Evolutionary conservation across 2,329 filamentous ascomycete genomes (phyloP).

Genomic region (Tolypocladium pustulatum): DNA sequence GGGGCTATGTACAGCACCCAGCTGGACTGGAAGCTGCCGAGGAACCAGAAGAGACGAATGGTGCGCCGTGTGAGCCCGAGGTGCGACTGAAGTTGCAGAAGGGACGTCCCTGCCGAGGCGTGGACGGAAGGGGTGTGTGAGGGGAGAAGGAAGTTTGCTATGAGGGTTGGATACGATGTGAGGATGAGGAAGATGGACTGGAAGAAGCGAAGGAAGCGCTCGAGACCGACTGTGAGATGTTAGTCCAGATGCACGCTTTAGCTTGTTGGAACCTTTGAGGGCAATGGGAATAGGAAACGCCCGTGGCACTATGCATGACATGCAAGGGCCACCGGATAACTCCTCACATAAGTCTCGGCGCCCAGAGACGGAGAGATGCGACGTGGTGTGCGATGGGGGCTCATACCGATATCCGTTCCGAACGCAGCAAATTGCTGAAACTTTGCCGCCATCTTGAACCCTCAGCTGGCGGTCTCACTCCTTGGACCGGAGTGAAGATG

Average conservation of each 20-base stretch:
- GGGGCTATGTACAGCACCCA: constrained; percentile 27
- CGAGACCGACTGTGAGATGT: constrained; percentile 39
- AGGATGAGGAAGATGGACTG: constrained; percentile 41
- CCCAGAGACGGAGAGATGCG: background rate
- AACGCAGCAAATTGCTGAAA: constrained; percentile 30
- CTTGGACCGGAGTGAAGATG: too few species aligned
- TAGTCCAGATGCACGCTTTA: background rate
- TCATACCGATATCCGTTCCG: constrained; percentile 34
- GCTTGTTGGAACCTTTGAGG: background rate
- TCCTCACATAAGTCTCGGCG: background rate
- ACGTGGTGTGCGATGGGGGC: background rate
- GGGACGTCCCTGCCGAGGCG: constrained; percentile 19
- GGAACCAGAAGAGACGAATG: constrained; percentile 59
- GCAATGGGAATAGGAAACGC: too few species aligned
- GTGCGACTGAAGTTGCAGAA: constrained; percentile 25
- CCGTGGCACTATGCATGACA: background rate
- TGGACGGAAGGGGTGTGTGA: constrained; percentile 10
- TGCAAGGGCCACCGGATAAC: background rate
- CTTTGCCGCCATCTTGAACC: constrained; percentile 13
- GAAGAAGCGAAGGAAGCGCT: constrained; percentile 48
- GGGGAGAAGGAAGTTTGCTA: constrained; percentile 19
- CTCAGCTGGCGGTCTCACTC: too few species aligned
- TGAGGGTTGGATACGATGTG: constrained; percentile 30
- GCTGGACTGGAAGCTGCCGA: constrained; percentile 46
- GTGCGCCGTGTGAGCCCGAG: constrained; percentile 46